Percentiles rank a stretch among this genome's conserved stretches.
Evolutionary conservation across 2,329 filamentous ascomycete species (phyloP).

Genomic region (Xylariales sp.): DNA sequence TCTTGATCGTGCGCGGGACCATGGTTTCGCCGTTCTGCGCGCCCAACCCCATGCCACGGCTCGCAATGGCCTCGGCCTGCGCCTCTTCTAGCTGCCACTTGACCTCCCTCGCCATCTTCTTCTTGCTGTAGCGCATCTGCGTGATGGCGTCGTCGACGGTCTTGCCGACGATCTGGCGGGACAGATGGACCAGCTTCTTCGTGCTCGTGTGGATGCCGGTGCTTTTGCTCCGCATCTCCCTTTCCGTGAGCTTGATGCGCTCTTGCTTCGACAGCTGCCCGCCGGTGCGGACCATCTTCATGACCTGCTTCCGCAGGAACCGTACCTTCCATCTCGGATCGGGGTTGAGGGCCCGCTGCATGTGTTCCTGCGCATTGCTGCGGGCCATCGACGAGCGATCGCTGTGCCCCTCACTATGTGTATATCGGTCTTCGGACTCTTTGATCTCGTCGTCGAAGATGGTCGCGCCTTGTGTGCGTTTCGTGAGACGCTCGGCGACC

Average conservation of each 20-base stretch:
- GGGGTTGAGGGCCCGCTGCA: slow-evolving; percentile 77
- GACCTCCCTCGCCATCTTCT: slow-evolving; percentile 88
- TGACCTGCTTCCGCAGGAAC: slow-evolving; percentile 87
- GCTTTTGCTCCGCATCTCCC: slow-evolving; percentile 68
- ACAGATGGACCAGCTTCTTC: slow-evolving; percentile 90
- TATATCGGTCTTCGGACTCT: slow-evolving; percentile 8
- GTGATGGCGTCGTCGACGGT: slow-evolving; percentile 91
- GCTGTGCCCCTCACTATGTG: background rate
- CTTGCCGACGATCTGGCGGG: slow-evolving; percentile 92
- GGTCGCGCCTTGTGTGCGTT: slow-evolving; percentile 63
- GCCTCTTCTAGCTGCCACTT: slow-evolving; percentile 83
- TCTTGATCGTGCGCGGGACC: slow-evolving; percentile 68
- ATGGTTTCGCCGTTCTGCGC: slow-evolving; percentile 55
- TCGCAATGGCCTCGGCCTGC: slow-evolving; percentile 81
- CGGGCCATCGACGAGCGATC: slow-evolving; percentile 45
- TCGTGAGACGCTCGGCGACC: slow-evolving; percentile 57
- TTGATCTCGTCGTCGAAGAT: slow-evolving; percentile 71
- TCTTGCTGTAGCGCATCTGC: slow-evolving; percentile 96
- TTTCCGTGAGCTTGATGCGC: slow-evolving; percentile 73
- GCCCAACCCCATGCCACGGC: slow-evolving; percentile 85
- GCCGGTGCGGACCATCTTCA: slow-evolving; percentile 76
- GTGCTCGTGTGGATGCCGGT: slow-evolving; percentile 82
- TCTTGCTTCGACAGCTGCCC: slow-evolving; percentile 75
- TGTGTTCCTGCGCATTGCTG: slow-evolving; percentile 61
- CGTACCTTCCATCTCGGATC: slow-evolving; percentile 75